phyloP scores from a whole-genome alignment of 208 protist species.

The Trypanosoma brucei region DNA sequence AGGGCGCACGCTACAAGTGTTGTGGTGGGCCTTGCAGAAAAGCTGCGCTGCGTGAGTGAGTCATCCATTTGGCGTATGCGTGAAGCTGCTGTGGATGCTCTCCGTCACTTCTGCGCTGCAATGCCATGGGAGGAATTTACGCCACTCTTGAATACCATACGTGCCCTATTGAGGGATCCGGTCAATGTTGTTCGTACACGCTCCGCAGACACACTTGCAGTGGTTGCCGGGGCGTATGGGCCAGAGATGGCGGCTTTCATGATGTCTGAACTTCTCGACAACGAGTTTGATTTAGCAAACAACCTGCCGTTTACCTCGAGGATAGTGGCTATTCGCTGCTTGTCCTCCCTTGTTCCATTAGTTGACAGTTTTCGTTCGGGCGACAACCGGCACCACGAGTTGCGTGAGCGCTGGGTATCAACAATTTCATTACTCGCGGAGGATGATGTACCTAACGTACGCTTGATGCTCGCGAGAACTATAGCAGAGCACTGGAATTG shows the following conservation, averaged over 20 bases:
- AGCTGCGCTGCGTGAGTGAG: constrained; percentile 43
- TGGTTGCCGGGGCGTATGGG: constrained; percentile 45
- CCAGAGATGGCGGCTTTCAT: constrained; percentile 57
- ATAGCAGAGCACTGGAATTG: constrained; percentile 39
- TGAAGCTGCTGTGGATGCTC: constrained; percentile 36
- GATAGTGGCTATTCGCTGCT: constrained; percentile 48
- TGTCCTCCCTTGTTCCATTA: constrained; percentile 55
- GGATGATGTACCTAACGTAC: constrained; percentile 70
- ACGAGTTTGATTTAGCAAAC: constrained; percentile 31
- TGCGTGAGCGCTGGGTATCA: constrained; percentile 40
- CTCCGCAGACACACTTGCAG: constrained; percentile 40
- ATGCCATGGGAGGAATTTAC: constrained; percentile 41
- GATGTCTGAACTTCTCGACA: constrained; percentile 45
- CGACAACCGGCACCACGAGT: constrained; percentile 42
- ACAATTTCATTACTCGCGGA: constrained; percentile 35
- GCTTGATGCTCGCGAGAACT: constrained; percentile 44
- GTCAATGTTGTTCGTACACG: constrained; percentile 59
- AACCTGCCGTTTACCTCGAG: constrained; percentile 43
- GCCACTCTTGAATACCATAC: constrained; percentile 43
- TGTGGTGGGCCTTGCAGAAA: constrained; percentile 27
- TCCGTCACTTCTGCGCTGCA: constrained; percentile 47
- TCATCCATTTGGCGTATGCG: constrained; percentile 74
- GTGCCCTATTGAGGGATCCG: constrained; percentile 51
- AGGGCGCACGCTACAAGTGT: constrained; percentile 14
- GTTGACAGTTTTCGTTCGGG: constrained; percentile 31